Conservation (phyloP, 805 yeast species). For the Sugiyamaella chiloensis region DNA sequence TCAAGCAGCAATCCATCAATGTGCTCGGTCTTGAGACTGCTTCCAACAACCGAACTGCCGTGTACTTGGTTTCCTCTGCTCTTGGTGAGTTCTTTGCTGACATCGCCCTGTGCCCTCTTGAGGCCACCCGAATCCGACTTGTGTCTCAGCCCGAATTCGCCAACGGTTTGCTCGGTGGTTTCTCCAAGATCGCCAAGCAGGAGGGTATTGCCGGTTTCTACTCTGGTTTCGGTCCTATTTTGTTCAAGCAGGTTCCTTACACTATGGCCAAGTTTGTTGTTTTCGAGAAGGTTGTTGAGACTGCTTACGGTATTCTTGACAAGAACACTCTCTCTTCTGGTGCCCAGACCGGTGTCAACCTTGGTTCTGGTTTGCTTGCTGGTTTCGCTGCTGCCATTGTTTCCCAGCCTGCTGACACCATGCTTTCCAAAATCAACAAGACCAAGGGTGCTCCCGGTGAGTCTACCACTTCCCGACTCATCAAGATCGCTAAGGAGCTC, state of each 20-base stretch:
- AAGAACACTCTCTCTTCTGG: constrained; percentile 59
- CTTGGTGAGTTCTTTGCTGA: constrained; percentile 85
- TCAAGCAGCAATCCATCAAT: constrained; percentile 64
- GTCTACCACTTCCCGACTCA: constrained; percentile 53
- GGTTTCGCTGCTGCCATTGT: constrained; percentile 86
- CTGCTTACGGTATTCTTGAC: constrained; percentile 61
- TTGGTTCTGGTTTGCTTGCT: constrained; percentile 82
- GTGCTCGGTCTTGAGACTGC: constrained; percentile 53
- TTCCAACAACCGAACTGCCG: constrained; percentile 54
- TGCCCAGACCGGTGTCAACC: constrained; percentile 80
- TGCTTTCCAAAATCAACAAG: constrained; percentile 77
- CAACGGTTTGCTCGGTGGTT: constrained; percentile 9
- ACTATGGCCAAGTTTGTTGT: constrained; percentile 86
- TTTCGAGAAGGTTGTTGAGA: constrained; percentile 75
- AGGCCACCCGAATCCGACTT: constrained; percentile 44
- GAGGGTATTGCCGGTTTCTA: constrained; percentile 77
- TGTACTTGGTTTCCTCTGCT: constrained; percentile 73
- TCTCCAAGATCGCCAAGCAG: constrained; percentile 53
- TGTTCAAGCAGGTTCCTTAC: constrained; percentile 87
- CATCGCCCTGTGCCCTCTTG: constrained; percentile 74
- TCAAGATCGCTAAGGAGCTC: constrained; percentile 61
- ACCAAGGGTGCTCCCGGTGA: constrained; percentile 55
- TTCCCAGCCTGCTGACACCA: constrained; percentile 88
- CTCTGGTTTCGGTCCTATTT: constrained; percentile 74
- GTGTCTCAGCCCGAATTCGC: constrained; percentile 7